Evolutionary conservation across 2,329 filamentous ascomycete species (phyloP).

Genomic region (Pseudomassariella vexata): DNA sequence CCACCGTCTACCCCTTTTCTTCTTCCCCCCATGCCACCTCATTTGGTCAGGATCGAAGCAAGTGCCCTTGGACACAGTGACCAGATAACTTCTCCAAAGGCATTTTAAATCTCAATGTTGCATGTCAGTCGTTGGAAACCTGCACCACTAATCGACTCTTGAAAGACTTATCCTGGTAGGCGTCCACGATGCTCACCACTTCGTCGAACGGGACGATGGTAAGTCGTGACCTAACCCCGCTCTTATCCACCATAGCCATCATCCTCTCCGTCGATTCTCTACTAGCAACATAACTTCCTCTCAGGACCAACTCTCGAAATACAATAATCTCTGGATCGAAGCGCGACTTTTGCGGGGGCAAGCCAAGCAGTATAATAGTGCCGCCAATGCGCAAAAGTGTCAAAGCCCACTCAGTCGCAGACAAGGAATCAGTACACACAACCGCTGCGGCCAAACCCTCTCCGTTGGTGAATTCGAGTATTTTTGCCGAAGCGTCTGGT

Average conservation of each 20-base stretch:
- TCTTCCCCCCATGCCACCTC: no score
- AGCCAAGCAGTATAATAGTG: conserved; percentile 21
- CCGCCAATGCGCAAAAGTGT: conserved; percentile 22
- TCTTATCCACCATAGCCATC: conserved; percentile 22
- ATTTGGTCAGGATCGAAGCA: no score
- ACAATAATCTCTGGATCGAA: conserved; percentile 24
- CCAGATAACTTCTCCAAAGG: no score
- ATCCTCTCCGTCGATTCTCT: conserved; percentile 21
- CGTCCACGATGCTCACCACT: conserved; percentile 19
- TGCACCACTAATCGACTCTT: conserved; percentile 24
- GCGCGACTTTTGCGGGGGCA: conserved; percentile 24
- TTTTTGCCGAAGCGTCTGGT: conserved; percentile 10
- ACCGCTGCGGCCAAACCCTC: conserved; percentile 25
- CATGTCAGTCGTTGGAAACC: no score
- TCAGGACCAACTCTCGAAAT: conserved; percentile 23
- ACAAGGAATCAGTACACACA: conserved; percentile 25
- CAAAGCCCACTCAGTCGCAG: conserved; percentile 24
- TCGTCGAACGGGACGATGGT: conserved; percentile 19
- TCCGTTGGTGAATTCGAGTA: conserved; percentile 21
- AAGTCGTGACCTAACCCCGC: conserved; percentile 19
- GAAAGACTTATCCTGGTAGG: conserved; percentile 20
- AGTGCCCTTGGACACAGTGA: no score
- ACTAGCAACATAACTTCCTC: conserved; percentile 26
- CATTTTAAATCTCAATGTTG: no score
- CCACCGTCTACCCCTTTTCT: no score